Percentiles rank a stretch among this genome's conserved stretches.
Conservation (phyloP, 441 rosid genomes). For the Dalechampia spathulata region DNA sequence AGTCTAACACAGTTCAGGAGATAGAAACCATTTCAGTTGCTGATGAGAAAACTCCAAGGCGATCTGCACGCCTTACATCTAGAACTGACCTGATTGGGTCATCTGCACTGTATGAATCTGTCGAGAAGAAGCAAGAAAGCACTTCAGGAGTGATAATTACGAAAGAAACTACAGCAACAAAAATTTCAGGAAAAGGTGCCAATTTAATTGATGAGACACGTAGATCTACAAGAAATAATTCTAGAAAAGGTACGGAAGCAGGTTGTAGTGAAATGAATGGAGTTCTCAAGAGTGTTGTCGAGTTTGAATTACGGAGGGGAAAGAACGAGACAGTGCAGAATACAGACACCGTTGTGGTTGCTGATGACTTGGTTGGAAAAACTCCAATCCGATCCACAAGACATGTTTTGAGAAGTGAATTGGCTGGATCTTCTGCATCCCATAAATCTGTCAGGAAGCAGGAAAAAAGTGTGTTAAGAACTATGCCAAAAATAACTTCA, state of each 20-base stretch:
- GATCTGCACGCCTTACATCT: neutral
- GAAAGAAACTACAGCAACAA: neutral
- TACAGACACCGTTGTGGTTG: conserved; percentile 4
- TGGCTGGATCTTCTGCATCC: neutral
- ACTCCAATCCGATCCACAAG: conserved; percentile 16
- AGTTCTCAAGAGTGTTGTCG: conserved; percentile 3
- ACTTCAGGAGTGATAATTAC: too few species aligned
- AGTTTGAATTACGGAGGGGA: conserved; percentile 11
- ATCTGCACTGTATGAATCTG: conserved; percentile 1
- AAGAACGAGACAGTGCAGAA: neutral
- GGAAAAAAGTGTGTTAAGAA: too few species aligned
- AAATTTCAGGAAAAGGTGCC: conserved; percentile 5
- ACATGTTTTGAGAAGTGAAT: conserved; percentile 1
- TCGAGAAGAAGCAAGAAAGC: conserved; percentile 1
- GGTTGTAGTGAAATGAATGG: conserved; percentile 1
- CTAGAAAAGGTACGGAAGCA: conserved; percentile 7
- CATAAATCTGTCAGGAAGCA: conserved; percentile 16
- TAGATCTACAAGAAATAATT: conserved; percentile 18
- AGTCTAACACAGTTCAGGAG: neutral
- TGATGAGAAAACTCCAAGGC: too few species aligned
- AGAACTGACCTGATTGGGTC: conserved; percentile 3
- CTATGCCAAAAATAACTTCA: too few species aligned
- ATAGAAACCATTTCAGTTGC: neutral
- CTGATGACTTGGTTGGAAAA: conserved; percentile 9
- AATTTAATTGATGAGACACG: neutral